Base-by-base conservation (phyloP, 2,329 filamentous ascomycete genomes). In the Aulographum hederae region DNA sequence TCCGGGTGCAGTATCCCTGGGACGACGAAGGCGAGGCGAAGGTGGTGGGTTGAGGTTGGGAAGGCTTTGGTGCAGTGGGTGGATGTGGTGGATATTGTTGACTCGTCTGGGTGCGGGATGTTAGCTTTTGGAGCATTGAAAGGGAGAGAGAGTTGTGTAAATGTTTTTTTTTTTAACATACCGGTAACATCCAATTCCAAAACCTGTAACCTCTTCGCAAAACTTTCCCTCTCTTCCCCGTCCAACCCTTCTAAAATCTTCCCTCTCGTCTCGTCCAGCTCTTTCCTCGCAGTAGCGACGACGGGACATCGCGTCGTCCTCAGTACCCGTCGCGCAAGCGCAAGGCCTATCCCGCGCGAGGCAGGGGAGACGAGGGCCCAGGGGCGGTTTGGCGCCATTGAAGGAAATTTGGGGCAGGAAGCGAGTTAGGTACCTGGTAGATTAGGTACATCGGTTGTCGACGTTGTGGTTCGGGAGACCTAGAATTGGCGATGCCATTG, bases 1-100 rank as follows among this genome's bases (percentile, higher is more conserved):
- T 91, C 81, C 0, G 79, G 69, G 41, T 67, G 64, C 8, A 89
- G 63, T 23, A 85, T 60, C 0, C 80, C 81, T 0, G 80, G 77
- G 2, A 84, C 54, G 18, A 68, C 67, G 43, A 82, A 68, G 2
- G 69, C 69, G 27, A 86, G 64, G 37, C 73, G 76, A 10, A 89
- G 63, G 41, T 78, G 69, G 41, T 69, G 51, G 6, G 50, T 51
- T 34, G 2, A 6, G n/a, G 25, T 35, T 13, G 67, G 64, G 48
- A 76, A 76, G 6, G 67, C 53, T 5, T 54, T 45, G 15, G 55
- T 54, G 18, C 71, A 71, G 29, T 48, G 46, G 3, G 67, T 58
- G 13, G 77, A 71, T 25, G 66, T 63, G 29, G 54, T 43, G 25
- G 57, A 52, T 35, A 89, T 67, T 21, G 67, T 68, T 18, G 54